Evolutionary conservation across 331 rosid genomes (phyloP).

Genomic region (Acacia concinna): DNA sequence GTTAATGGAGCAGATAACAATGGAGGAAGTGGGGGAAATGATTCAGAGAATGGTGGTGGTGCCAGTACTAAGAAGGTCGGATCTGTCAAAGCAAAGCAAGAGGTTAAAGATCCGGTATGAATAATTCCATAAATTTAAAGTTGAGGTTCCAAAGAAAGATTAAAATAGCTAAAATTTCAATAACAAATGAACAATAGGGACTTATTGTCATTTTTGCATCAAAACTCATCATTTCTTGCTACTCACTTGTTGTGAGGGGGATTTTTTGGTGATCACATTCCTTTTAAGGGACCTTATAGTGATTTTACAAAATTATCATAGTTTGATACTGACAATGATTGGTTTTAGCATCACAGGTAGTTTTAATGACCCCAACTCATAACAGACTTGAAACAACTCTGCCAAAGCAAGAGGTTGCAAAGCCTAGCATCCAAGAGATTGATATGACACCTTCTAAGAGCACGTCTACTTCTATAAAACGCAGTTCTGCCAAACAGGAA

Average conservation of each 20-base stretch:
- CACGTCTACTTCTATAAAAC: constrained; percentile 52
- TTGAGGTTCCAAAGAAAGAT: not conserved
- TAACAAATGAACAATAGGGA: too few relatives aligned
- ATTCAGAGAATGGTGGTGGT: constrained; percentile 51
- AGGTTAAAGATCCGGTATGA: constrained; percentile 80
- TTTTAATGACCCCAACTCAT: constrained; percentile 32
- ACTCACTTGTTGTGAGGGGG: not conserved
- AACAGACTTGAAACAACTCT: constrained; percentile 47
- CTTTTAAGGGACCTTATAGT: too few relatives aligned
- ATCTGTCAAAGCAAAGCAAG: constrained; percentile 62
- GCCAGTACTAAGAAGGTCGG: constrained; percentile 47
- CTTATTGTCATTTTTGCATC: too few relatives aligned
- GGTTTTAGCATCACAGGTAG: constrained; percentile 49
- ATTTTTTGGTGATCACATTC: too few relatives aligned
- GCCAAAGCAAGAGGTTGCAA: constrained; percentile 48
- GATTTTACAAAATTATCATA: not conserved
- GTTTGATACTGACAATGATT: constrained; percentile 17
- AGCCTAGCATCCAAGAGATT: constrained; percentile 44
- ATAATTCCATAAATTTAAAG: constrained; percentile 27
- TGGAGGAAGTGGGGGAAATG: constrained; percentile 55
- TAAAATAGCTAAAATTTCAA: not conserved
- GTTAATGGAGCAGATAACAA: constrained; percentile 40
- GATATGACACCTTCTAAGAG: constrained; percentile 37
- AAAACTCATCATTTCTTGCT: not conserved
- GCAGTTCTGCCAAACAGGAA: constrained; percentile 57